Evolutionary conservation across 148 eudicot genomes (phyloP).

Genomic region (Rhododendron kiyosumense): DNA sequence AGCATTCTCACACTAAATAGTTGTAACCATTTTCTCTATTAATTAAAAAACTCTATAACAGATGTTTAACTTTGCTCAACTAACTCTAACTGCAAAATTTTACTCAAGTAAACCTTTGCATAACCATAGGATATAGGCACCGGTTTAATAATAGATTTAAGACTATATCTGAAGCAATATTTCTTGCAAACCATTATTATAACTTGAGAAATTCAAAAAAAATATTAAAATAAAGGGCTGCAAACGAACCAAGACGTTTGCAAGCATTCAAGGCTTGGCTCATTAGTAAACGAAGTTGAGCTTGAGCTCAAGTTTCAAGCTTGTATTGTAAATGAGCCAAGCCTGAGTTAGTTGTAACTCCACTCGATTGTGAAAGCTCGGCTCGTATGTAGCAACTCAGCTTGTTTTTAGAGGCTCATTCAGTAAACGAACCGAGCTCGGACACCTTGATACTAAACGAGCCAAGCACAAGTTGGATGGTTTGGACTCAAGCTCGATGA

Average conservation of each 20-base stretch:
- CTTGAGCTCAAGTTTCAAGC: background rate
- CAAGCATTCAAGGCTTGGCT: background rate
- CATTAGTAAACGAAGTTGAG: background rate
- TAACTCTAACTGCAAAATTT: background rate
- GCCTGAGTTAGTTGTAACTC: background rate
- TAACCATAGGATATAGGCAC: background rate
- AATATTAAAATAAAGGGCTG: background rate
- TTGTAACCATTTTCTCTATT: background rate
- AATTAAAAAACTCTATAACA: background rate
- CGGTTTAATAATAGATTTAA: background rate
- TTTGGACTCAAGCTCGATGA: background rate
- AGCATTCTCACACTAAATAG: background rate
- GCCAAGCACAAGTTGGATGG: background rate
- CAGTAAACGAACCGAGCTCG: background rate
- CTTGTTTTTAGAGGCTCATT: background rate
- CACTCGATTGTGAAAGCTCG: background rate
- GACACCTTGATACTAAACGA: background rate
- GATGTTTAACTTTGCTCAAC: background rate
- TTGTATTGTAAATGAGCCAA: background rate
- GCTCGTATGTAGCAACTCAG: background rate
- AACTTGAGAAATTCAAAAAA: background rate
- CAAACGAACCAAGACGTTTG: background rate
- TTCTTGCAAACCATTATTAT: background rate
- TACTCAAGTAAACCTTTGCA: background rate
- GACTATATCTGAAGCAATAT: background rate